Conservation (phyloP, 495 filamentous ascomycete species). For the Podospora anserina region DNA sequence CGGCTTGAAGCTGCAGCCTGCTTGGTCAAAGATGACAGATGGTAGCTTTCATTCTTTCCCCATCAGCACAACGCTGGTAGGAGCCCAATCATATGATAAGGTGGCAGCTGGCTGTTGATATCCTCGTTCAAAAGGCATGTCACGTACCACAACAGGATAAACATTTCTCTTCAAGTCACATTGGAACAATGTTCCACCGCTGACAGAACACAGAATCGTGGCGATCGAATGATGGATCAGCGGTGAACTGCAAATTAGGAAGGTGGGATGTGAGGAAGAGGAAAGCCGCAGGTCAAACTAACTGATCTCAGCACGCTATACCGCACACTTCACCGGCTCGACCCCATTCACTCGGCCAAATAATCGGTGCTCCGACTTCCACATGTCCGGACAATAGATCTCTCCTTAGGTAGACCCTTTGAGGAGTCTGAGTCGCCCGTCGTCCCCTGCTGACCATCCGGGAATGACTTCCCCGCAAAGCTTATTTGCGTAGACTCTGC, state of each 20-base stretch:
- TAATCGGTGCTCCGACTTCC: not conserved
- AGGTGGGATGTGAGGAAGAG: not conserved
- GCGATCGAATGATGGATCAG: constrained; percentile 4
- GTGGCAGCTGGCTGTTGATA: not conserved
- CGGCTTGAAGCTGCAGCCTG: too few species aligned
- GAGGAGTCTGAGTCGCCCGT: not conserved
- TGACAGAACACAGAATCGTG: not conserved
- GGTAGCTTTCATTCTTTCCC: not conserved
- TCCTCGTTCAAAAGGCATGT: not conserved
- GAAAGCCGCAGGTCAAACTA: not conserved
- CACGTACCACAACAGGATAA: not conserved
- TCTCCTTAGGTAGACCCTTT: not conserved
- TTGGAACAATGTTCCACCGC: not conserved
- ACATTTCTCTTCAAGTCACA: not conserved
- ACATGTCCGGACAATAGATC: not conserved
- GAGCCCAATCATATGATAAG: not conserved
- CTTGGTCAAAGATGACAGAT: not conserved
- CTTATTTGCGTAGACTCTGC: not conserved
- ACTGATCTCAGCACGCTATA: not conserved
- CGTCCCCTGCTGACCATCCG: not conserved
- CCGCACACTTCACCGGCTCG: not conserved
- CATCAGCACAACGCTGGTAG: not conserved
- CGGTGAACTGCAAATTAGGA: constrained; percentile 4
- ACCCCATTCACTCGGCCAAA: not conserved
- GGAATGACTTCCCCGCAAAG: not conserved